Conservation (phyloP, 768 basidiomycete genomes). For the Leccinum variicolor region DNA sequence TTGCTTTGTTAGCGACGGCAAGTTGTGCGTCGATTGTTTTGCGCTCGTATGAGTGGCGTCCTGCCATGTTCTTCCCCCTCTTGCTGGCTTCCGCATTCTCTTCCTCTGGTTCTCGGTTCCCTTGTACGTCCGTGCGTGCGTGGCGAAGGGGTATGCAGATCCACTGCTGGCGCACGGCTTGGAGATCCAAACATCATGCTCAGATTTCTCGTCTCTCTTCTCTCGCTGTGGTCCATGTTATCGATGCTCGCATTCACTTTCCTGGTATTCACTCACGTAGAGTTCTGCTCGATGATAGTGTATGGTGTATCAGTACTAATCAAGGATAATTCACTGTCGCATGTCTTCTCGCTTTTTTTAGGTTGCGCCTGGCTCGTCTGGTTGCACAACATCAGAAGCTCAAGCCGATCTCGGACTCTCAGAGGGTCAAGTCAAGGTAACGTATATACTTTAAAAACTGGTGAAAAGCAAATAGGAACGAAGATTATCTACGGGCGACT, state of each 20-base stretch:
- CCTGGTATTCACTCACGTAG: slow-evolving; percentile 1
- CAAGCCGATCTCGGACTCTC: too few species aligned
- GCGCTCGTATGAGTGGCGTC: slow-evolving; percentile 17
- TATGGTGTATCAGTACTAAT: slow-evolving; percentile 16
- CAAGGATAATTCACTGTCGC: background rate
- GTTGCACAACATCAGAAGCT: too few species aligned
- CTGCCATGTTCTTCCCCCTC: background rate
- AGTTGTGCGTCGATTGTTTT: slow-evolving; percentile 31
- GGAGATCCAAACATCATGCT: background rate
- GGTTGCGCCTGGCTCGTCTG: too few species aligned
- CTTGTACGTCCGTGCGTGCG: background rate
- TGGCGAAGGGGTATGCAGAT: background rate
- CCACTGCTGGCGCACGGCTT: too few species aligned
- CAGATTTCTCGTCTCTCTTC: background rate
- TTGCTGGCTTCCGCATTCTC: background rate
- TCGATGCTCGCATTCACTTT: slow-evolving; percentile 5
- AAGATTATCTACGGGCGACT: background rate
- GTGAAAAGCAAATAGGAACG: background rate
- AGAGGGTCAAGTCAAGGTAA: background rate
- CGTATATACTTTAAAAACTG: too few species aligned
- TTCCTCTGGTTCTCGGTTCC: too few species aligned
- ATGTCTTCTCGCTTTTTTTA: background rate
- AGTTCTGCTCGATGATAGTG: slow-evolving; percentile 8
- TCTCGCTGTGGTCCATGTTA: background rate
- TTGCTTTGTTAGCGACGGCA: slow-evolving; percentile 23